Evolutionary conservation across 2,329 filamentous ascomycete species (phyloP), one percentile per base, ranked within the genome.

Genomic region (Talaromyces sp.): DNA sequence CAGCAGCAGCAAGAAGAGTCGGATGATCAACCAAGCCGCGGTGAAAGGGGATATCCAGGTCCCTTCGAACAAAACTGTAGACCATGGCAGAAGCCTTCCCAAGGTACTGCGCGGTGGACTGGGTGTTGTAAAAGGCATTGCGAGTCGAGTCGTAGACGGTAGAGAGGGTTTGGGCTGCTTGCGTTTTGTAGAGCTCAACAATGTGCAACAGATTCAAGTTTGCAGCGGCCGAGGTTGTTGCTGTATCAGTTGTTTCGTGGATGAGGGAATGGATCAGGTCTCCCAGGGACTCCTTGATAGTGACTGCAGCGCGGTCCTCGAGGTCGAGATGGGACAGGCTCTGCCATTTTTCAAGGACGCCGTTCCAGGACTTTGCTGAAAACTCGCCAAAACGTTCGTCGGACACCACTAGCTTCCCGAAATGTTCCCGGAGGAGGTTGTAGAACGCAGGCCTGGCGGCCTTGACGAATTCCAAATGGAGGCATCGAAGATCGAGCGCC

Each of bases 401-500:
- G 18, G 31, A 31, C 7, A 31, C 52, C 23, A 56, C 7, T 9
- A 54, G 6, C 31, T 42, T 33, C 27, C 58, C 16, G 36, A 63
- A 64, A 16, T 60, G 16, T n/a, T 63, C 50, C 27, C 33, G 54
- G 27, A 64, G 51, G 42, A 64, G 30, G 5, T 34, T n/a, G 6
- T 30, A 56, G 7, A 64, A 42, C 5, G 28, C 55, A 16, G 63
- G 63, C 18, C 56, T 36, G n/a, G 33, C 61, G 18, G 40, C 40
- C 27, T 59, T 56, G 53, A 64, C 53, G 42, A 64, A 64, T 40
- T 63, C 61, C 9, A 60, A 54, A 53, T 64, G 61, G 6, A 64
- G 60, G 7, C 72, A 77, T 1, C 83, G 76, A 3, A 85, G 71
- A 64, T 85, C 83, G 0, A 84, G 71, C 0, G 85, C 87, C 69